These are phyloP conservation scores for Boletus insuetus DNA, from an alignment of 768 basidiomycete species.

Conservation along the genomic window DNA sequence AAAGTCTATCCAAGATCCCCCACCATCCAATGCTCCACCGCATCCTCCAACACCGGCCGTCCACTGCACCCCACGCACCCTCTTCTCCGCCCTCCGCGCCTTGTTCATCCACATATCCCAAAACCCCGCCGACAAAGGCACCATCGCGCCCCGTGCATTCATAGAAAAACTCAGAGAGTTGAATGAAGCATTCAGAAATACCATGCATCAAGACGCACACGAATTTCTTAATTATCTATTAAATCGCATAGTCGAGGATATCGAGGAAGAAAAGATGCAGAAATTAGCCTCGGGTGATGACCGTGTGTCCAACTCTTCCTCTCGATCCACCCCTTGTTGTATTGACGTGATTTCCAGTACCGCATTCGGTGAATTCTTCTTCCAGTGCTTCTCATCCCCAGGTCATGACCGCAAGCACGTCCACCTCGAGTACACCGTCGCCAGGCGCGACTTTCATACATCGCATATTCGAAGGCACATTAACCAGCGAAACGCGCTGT, in stretches of 20 bases:
- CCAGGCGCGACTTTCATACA: constrained; percentile 79
- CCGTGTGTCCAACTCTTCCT: constrained; percentile 44
- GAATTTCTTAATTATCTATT: constrained; percentile 95
- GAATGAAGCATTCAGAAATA: constrained; percentile 87
- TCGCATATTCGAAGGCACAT: constrained; percentile 84
- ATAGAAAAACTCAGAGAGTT: constrained; percentile 91
- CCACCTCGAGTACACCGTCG: constrained; percentile 46
- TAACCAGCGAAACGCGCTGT: constrained; percentile 98
- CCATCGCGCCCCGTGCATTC: constrained; percentile 85
- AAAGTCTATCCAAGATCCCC: constrained; percentile 38
- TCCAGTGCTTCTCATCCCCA: constrained; percentile 44
- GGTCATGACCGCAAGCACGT: constrained; percentile 40
- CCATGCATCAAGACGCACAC: constrained; percentile 97
- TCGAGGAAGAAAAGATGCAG: constrained; percentile 67
- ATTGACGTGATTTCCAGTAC: constrained; percentile 41
- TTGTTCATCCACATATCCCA: constrained; percentile 81
- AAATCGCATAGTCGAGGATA: constrained; percentile 91
- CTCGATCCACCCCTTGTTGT: constrained; percentile 3
- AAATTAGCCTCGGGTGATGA: constrained; percentile 54
- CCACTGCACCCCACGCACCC: constrained; percentile 62
- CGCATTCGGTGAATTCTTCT: constrained; percentile 57
- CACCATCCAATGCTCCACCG: constrained; percentile 26
- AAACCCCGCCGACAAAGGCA: constrained; percentile 77
- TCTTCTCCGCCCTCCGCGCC: constrained; percentile 92
- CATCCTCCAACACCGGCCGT: constrained; percentile 43